Percentiles rank a stretch among this genome's conserved stretches.
Evolutionary conservation across 805 yeast species (phyloP).

Genomic region (Starmera amethionina): DNA sequence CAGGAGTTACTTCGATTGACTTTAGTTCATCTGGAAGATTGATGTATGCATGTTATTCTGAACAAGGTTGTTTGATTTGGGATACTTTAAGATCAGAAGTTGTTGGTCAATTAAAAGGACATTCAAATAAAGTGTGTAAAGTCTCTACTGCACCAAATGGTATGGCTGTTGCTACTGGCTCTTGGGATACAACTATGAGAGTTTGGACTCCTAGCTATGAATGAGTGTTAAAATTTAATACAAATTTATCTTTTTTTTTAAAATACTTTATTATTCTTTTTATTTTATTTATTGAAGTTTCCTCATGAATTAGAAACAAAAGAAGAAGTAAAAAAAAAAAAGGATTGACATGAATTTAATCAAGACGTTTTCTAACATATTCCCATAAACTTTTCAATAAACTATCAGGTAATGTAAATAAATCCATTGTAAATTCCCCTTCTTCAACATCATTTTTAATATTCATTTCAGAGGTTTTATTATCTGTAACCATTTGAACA

Average conservation of each 20-base stretch:
- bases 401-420: slow-evolving; percentile 86
- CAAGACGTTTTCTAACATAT: slow-evolving; percentile 67
- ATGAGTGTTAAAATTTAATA: too few species aligned
- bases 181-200: slow-evolving; percentile 70
- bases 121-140: slow-evolving; percentile 48
- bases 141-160: slow-evolving; percentile 70
- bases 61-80: slow-evolving; percentile 69
- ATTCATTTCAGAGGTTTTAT: slow-evolving; percentile 90
- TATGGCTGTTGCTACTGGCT: slow-evolving; percentile 62
- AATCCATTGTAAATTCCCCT: slow-evolving; percentile 95
- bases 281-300: too few species aligned
- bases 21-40: slow-evolving; percentile 68
- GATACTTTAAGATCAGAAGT: slow-evolving; percentile 58
- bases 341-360: slow-evolving; percentile 6
- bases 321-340: background rate
- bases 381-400: slow-evolving; percentile 91
- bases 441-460: slow-evolving; percentile 92
- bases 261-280: too few species aligned
- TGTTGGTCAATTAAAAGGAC: slow-evolving; percentile 60
- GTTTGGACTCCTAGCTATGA: slow-evolving; percentile 41
- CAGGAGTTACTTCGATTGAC: slow-evolving; percentile 67
- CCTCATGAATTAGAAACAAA: too few species aligned
- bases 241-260: too few species aligned
- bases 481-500: slow-evolving; percentile 96
- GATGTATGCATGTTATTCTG: slow-evolving; percentile 67